phyloP scores from a whole-genome alignment of 345 rosid genomes.

The Anastatica hierochuntica region DNA sequence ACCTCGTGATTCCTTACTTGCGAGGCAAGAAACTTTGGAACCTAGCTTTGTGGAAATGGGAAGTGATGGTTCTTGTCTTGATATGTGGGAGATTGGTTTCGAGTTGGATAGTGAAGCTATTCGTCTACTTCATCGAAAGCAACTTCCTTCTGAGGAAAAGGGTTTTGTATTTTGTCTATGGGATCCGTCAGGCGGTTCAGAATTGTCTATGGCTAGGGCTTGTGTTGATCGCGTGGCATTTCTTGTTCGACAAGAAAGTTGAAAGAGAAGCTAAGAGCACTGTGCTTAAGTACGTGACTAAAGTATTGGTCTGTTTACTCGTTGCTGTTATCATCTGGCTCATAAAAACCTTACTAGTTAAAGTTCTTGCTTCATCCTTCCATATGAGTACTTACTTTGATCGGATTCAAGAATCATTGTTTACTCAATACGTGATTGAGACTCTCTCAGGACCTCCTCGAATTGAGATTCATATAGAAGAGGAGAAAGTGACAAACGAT shows the following conservation, averaged over 20 bases:
- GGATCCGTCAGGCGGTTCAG: constrained; percentile 63
- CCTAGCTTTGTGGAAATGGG: constrained; percentile 84
- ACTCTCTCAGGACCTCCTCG: constrained; percentile 71
- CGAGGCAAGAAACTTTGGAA: constrained; percentile 33
- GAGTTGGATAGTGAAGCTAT: constrained; percentile 58
- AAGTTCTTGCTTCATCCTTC: too few relatives aligned
- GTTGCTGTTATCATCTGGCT: constrained; percentile 71
- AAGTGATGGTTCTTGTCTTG: constrained; percentile 57
- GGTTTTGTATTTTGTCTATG: constrained; percentile 81
- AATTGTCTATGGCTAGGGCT: constrained; percentile 88
- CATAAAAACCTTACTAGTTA: constrained; percentile 66
- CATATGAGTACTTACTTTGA: constrained; percentile 89
- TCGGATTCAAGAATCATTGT: constrained; percentile 78
- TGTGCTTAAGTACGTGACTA: constrained; percentile 42
- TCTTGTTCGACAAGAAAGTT: too few relatives aligned
- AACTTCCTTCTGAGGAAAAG: constrained; percentile 66
- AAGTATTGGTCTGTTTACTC: constrained; percentile 54
- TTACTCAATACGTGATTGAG: constrained; percentile 67
- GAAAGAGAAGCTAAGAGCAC: constrained; percentile 31
- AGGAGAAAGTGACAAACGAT: constrained; percentile 33
- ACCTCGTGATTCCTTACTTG: constrained; percentile 33
- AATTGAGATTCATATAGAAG: constrained; percentile 45
- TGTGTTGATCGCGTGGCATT: constrained; percentile 71
- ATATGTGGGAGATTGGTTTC: constrained; percentile 84
- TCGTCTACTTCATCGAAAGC: constrained; percentile 60